Base-by-base conservation (phyloP, 169 alveolate species). In the Plasmodium yoelii region DNA sequence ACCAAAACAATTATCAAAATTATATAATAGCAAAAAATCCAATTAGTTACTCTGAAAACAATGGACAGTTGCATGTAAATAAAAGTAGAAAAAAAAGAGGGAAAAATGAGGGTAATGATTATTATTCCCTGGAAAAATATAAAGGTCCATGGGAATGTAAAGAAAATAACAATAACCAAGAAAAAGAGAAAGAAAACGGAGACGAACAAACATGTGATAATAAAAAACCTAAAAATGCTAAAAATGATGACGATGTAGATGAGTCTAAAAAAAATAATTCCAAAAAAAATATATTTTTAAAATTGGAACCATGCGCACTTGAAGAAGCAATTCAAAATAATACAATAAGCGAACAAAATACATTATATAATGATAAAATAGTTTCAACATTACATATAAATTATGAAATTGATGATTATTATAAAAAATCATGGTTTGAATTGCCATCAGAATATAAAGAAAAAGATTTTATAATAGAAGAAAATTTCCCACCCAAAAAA, bases 401-500 rank as follows among this genome's bases (percentile, higher is more conserved):
- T 53, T 73, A 68, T 12, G 87, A 86, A 46, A 6, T 46, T n/a
- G 39, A 82, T 55, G 90, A 82, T 26, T 68, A 57, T 70, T 70
- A 44, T 68, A 61, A 59, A 13, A 86, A 68, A 56, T 86, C 91
- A n/a, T 86, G 91, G 91, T 86, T 86, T 63, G 77, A 86, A 26
- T 64, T 86, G 15, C 91, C 91, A 49, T 72, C 73, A 49, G 91
- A 86, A 70, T 69, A 86, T 86, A 86, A 86, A 86, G 91, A 86
- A 9, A 86, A 74, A 86, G 91, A 86, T 24, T 86, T 86, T 60
- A 60, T 86, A 51, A 70, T 86, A 69, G 87, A 86, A 86, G 91
- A 86, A 70, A 86, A 70, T 57, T 86, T 70, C 34, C 91, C 91
- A 19, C 99, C 99, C 0, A 98, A 98, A 93, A 96, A 96, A 89